Conservation (phyloP, 2,329 filamentous ascomycete genomes). For the Botryotinia globosa region DNA sequence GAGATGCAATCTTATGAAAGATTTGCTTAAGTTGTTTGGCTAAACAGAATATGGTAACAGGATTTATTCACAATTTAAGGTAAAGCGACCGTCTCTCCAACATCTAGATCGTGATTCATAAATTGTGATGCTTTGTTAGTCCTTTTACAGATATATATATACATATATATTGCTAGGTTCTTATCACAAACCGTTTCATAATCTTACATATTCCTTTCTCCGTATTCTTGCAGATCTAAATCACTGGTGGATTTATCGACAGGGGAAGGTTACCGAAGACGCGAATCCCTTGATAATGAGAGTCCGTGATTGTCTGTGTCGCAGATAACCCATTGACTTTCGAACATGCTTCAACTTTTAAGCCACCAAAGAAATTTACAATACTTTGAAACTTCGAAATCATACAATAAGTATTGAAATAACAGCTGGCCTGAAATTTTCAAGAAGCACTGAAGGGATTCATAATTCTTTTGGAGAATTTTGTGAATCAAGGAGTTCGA, state of each 20-base stretch:
- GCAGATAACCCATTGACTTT: slow-evolving; percentile 20
- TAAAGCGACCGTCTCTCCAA: neutral
- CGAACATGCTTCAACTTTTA: slow-evolving; percentile 18
- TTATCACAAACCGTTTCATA: neutral
- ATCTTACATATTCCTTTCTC: neutral
- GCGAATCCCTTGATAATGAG: slow-evolving; percentile 15
- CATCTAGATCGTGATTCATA: neutral
- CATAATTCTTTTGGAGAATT: neutral
- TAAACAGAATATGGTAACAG: neutral
- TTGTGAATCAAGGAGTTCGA: neutral
- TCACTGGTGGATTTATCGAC: neutral
- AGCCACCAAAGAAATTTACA: slow-evolving; percentile 25
- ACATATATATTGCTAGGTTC: neutral
- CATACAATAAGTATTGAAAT: slow-evolving; percentile 27
- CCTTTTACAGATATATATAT: neutral
- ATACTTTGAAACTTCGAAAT: slow-evolving; percentile 17
- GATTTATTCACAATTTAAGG: neutral
- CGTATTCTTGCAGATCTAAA: neutral
- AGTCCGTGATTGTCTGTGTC: slow-evolving; percentile 20
- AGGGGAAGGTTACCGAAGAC: slow-evolving; percentile 18
- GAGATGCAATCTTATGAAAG: neutral
- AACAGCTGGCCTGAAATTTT: slow-evolving; percentile 34
- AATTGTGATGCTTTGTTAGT: neutral
- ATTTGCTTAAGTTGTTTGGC: neutral
- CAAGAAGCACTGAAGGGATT: neutral